Evolutionary conservation across 1,284 basidiomycete genomes (phyloP), one percentile per base, ranked within the genome.

Genomic region (Moesziomyces aphidis): DNA sequence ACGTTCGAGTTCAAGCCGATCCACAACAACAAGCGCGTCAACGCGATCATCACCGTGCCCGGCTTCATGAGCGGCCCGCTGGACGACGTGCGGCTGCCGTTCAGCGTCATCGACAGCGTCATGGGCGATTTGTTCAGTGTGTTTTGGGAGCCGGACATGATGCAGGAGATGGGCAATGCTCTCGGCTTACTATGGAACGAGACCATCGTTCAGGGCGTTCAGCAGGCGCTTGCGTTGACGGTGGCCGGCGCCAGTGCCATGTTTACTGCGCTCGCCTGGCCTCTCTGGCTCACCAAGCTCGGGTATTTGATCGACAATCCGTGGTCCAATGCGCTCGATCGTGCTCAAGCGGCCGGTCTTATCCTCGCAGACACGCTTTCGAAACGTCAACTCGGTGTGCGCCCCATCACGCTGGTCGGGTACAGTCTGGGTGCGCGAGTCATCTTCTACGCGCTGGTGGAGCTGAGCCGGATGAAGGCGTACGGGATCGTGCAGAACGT

Each of bases 11-110:
- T 80, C 72, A 81, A 78, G 48, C 78, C 83, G 4, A 69, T 84
- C 46, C 83, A 84, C 72, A 83, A 84, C 77, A 83, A 84, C 75
- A 84, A 84, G 67, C 77, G 83, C 8, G 81, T 84, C 53, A 84
- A 83, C 53, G 80, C 78, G 55, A 83, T 83, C 60, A 58, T 84
- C 42, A 68, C 78, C 3, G 76, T 84, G 31, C 77, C 79, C 11
- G 82, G 79, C 23, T 84, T 84, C 67, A 80, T 83, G 67, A 79
- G 64, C 45, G 83, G 83, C 23, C 48, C 75, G 3, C 74, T 76
- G 50, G 83, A 84, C 61, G 83, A 84, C 36, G 76, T 78, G 7
- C 66, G 82, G 34, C 51, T 84, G 52, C 83, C 83, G 2, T 84
- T 81, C 69, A 79, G 82, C 56, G 82, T 84, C 50, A 78, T 84